These are phyloP conservation scores for Myxozyma geophila DNA, from an alignment of 805 yeast genomes.

Conservation along the genomic window DNA sequence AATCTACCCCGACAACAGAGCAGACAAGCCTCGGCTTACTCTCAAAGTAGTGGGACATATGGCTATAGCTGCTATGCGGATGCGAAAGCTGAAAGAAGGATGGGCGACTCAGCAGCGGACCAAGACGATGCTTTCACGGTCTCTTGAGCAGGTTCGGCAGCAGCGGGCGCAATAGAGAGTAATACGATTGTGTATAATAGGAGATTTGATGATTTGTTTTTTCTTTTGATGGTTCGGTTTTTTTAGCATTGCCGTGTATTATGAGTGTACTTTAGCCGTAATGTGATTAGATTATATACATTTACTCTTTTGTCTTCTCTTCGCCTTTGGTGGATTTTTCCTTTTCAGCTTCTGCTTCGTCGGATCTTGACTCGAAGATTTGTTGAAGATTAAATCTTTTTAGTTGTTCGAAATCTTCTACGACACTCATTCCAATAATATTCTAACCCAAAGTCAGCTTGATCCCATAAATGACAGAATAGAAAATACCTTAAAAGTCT, in stretches of 20 bases:
- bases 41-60: slow-evolving; percentile 40
- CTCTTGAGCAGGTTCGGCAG: slow-evolving; percentile 3
- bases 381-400: slow-evolving; percentile 82
- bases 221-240: background rate
- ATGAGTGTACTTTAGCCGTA: background rate
- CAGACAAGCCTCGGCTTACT: slow-evolving; percentile 27
- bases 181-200: slow-evolving; percentile 4
- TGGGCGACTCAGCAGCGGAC: slow-evolving; percentile 13
- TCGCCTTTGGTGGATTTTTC: background rate
- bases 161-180: background rate
- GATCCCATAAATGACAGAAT: background rate
- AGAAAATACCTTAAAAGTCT: slow-evolving; percentile 66
- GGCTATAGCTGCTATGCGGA: slow-evolving; percentile 43
- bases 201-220: background rate
- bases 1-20: slow-evolving; percentile 40
- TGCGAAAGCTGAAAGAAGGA: slow-evolving; percentile 38
- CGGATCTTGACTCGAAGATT: slow-evolving; percentile 51
- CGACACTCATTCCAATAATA: slow-evolving; percentile 85
- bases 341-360: slow-evolving; percentile 4
- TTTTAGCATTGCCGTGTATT: background rate
- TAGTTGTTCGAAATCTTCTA: slow-evolving; percentile 59
- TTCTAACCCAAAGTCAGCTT: slow-evolving; percentile 45
- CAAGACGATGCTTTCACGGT: background rate
- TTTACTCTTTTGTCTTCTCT: background rate
- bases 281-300: background rate